Evolutionary conservation across 2,329 filamentous ascomycete genomes (phyloP), one percentile per base, ranked within the genome.

Genomic region (Whalleya microplaca): DNA sequence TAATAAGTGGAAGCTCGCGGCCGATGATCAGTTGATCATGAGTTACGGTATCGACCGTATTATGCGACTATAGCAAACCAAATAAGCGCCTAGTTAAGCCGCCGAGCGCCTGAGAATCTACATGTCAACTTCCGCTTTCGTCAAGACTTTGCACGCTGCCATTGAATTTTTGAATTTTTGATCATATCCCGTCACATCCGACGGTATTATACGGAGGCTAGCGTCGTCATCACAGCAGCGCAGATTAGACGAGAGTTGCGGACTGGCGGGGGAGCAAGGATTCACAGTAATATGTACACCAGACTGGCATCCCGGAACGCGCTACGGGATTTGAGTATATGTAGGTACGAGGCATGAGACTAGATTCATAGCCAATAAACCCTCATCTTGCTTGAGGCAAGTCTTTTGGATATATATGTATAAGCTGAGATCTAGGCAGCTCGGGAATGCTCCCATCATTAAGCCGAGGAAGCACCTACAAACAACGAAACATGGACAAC

Each of bases 1-100:
- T 37, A 37, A 16, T 6, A 41, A 37, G 45, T 40, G n/a, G 20
- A 44, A 23, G 16, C 45, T 48, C 50, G 20, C 20, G 16, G 53
- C 40, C 21, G 45, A 57, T 60, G 45, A 57, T 60, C 54, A 60
- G 48, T 57, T 60, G 54, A 60, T 51, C 41, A 27, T 41, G 19
- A 19, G 12, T 32, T 53, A 16, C 49, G 43, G 37, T 43, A 50
- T 42, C 41, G 20, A 41, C 16, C 29, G 37, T 48, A 42, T 40
- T 54, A 41, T 41, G 29, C 27, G 45, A 54, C 32, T 49, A 45
- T 21, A 46, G 41, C 19, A 27, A 37, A 37, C 32, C 32, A 27
- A 27, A 4, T 12, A 37, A 9, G 23, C 23, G 23, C 23, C 32
- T 37, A 37, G 3, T 3, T 37, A 37, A 14, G 3, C 10, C 7